Evolutionary conservation across 2,329 filamentous ascomycete species (phyloP).

Genomic region (Biscogniauxia mediterranea): DNA sequence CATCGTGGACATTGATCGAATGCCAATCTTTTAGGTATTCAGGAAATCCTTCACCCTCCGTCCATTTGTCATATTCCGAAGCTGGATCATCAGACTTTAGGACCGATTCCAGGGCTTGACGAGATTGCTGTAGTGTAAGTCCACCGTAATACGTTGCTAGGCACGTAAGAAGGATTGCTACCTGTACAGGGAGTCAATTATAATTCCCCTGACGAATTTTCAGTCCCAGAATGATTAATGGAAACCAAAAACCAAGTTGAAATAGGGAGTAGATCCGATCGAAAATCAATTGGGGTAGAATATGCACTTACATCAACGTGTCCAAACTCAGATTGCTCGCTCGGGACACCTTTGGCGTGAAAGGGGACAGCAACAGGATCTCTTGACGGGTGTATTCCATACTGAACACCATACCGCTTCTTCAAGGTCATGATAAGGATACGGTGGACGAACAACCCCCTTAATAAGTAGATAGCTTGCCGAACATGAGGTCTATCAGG

Average conservation of each 20-base stretch:
- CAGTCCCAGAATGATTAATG: neutral
- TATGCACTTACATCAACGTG: conserved; percentile 49
- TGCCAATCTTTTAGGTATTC: conserved; percentile 50
- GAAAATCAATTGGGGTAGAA: neutral
- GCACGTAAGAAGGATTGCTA: conserved; percentile 63
- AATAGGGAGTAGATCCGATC: neutral
- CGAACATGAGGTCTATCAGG: conserved; percentile 33
- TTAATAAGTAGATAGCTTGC: conserved; percentile 51
- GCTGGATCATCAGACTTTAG: conserved; percentile 55
- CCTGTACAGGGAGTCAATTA: conserved; percentile 36
- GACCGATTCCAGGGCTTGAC: conserved; percentile 48
- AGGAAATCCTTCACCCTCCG: conserved; percentile 41
- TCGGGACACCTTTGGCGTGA: conserved; percentile 63
- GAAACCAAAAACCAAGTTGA: neutral
- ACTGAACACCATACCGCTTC: conserved; percentile 68
- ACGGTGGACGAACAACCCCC: conserved; percentile 60
- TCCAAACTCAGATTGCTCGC: conserved; percentile 62
- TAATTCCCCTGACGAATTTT: neutral
- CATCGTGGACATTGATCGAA: conserved; percentile 59
- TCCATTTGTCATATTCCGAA: conserved; percentile 54
- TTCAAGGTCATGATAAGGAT: conserved; percentile 59
- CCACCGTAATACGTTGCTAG: conserved; percentile 67
- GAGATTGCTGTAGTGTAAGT: conserved; percentile 47
- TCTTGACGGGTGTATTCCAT: conserved; percentile 54
- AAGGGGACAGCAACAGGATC: conserved; percentile 66